phyloP scores from a whole-genome alignment of 257 asterid species.

The Cordia subcordata region DNA sequence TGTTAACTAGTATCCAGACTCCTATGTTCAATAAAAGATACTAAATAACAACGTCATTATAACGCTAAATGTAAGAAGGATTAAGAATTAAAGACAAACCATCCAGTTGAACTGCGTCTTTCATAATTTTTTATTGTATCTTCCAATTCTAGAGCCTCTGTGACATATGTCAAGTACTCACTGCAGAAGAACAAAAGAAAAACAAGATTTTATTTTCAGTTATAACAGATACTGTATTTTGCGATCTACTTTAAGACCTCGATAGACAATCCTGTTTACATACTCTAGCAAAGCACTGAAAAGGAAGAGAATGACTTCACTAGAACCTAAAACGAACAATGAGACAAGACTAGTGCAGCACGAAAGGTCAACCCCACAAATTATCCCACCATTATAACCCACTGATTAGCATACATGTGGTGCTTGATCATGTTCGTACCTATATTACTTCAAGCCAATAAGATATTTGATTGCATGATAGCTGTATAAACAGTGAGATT shows the following conservation, averaged over 20 bases:
- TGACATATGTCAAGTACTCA: conserved; percentile 82
- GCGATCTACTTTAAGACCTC: too few relatives aligned
- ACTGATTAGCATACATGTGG: not conserved
- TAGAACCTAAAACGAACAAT: not conserved
- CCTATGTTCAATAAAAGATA: too few relatives aligned
- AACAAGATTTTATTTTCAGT: not conserved
- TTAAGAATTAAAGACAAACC: conserved; percentile 49
- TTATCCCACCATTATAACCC: too few relatives aligned
- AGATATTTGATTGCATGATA: too few relatives aligned
- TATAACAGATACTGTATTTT: not conserved
- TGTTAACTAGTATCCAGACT: too few relatives aligned
- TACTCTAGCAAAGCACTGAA: not conserved
- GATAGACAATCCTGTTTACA: too few relatives aligned
- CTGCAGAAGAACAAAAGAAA: conserved; percentile 40
- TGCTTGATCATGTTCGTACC: not conserved
- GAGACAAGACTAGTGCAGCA: too few relatives aligned
- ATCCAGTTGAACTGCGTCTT: conserved; percentile 77
- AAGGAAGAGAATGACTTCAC: not conserved
- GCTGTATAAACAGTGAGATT: too few relatives aligned
- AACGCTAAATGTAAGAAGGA: not conserved
- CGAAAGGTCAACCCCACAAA: too few relatives aligned
- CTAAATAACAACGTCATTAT: not conserved
- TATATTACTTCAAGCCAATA: not conserved
- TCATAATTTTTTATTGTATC: conserved; percentile 91
- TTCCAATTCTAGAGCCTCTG: conserved; percentile 97